Conservation (phyloP, 495 filamentous ascomycete species). For the Cercophora samala region DNA sequence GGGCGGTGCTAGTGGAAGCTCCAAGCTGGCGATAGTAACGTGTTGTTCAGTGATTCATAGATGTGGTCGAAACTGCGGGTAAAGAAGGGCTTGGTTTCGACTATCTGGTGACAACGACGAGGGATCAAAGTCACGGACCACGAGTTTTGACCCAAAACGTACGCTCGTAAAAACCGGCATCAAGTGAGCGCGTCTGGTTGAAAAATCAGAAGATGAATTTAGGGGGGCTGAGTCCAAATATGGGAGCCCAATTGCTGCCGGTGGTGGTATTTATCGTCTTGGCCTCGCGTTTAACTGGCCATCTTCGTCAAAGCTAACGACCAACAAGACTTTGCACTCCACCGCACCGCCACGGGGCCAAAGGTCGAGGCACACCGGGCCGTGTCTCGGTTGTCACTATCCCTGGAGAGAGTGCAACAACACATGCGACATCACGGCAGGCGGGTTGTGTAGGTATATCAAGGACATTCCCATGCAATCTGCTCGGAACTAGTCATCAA, state of each 20-base stretch:
- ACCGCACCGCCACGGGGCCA: neutral
- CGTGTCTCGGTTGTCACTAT: neutral
- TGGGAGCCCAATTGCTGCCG: neutral
- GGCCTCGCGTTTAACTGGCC: neutral
- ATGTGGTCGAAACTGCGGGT: neutral
- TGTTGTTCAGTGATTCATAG: neutral
- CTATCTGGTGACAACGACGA: neutral
- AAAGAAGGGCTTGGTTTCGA: neutral
- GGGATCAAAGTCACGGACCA: neutral
- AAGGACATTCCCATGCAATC: neutral
- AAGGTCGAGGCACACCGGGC: neutral
- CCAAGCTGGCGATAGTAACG: neutral
- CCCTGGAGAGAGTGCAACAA: neutral
- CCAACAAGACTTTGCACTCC: neutral
- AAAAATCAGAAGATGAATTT: neutral
- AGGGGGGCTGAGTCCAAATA: neutral
- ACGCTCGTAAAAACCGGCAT: neutral
- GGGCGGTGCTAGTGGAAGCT: neutral
- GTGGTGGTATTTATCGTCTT: neutral
- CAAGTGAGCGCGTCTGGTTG: neutral
- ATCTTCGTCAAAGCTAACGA: neutral
- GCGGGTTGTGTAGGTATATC: neutral
- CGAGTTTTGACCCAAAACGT: neutral
- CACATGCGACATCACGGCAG: too few species aligned
- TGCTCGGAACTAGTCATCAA: neutral